Conservation (phyloP, 176 grass and related monocot genomes). For the Phoenix roebelenii region DNA sequence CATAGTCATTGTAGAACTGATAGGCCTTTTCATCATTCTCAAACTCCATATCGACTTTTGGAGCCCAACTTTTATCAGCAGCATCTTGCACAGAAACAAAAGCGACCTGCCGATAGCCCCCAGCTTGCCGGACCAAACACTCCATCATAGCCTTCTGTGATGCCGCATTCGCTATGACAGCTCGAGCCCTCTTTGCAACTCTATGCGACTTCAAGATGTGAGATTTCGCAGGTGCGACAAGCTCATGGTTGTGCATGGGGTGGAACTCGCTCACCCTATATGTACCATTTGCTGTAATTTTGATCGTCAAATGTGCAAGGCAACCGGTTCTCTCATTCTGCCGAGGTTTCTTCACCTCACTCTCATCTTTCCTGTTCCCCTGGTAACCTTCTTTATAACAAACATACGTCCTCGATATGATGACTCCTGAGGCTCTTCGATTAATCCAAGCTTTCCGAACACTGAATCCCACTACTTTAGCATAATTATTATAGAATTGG, state of each 20-base stretch:
- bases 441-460: constrained; percentile 30
- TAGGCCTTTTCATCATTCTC: constrained; percentile 11
- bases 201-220: constrained; percentile 13
- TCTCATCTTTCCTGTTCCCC: constrained; percentile 26
- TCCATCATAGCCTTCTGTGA: constrained; percentile 14
- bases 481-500: constrained; percentile 32
- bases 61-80: constrained; percentile 21
- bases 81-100: constrained; percentile 17
- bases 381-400: constrained; percentile 37
- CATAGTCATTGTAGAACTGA: constrained; percentile 1
- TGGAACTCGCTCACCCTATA: constrained; percentile 40
- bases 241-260: constrained; percentile 22
- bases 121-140: constrained; percentile 19
- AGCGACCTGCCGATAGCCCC: constrained; percentile 5
- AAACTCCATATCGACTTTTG: constrained; percentile 6
- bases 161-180: neutral
- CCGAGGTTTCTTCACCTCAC: constrained; percentile 18
- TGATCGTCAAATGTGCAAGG: constrained; percentile 35
- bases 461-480: constrained; percentile 28
- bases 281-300: constrained; percentile 15
- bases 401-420: constrained; percentile 30
- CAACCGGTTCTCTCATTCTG: constrained; percentile 36
- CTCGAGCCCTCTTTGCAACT: neutral
- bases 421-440: constrained; percentile 18
- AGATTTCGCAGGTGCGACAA: neutral